Conservation (phyloP, 139 green algal species). For the Trebouxia sp. region DNA sequence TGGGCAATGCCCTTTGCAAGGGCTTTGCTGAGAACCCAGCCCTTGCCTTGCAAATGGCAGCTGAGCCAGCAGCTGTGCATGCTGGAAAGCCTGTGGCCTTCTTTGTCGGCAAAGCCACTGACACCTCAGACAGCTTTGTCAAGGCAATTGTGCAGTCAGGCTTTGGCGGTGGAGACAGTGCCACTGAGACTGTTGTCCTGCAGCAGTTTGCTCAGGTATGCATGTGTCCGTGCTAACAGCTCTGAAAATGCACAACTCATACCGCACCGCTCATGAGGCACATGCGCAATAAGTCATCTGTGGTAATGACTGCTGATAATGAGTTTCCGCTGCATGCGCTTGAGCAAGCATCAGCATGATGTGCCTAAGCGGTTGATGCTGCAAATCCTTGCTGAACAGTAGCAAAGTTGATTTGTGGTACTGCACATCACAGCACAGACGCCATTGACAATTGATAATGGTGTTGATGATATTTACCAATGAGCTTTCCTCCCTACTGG, state of each 20-base stretch:
- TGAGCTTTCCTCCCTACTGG: not conserved
- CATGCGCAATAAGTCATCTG: too few relatives aligned
- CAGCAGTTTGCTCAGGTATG: slow-evolving; percentile 36
- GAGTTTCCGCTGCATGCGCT: not conserved
- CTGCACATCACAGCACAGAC: not conserved
- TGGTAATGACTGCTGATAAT: not conserved
- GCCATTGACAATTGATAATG: not conserved
- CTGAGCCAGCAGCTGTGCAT: slow-evolving; percentile 61
- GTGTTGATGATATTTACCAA: not conserved
- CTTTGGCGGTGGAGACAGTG: slow-evolving; percentile 46
- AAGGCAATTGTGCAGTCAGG: slow-evolving; percentile 37
- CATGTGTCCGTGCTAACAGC: not conserved
- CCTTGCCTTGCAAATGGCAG: slow-evolving; percentile 59
- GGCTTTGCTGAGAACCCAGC: slow-evolving; percentile 36
- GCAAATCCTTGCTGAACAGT: not conserved
- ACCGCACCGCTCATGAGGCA: too few relatives aligned
- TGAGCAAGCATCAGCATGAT: not conserved
- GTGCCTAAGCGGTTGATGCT: not conserved
- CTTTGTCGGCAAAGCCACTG: slow-evolving; percentile 41
- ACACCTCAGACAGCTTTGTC: slow-evolving; percentile 35
- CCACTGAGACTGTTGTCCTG: slow-evolving; percentile 46
- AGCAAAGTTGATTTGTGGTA: not conserved
- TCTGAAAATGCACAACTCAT: too few relatives aligned
- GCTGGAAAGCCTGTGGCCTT: slow-evolving; percentile 50
- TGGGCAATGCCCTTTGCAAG: slow-evolving; percentile 21